Percentiles rank a stretch among this genome's conserved stretches.
phyloP scores from a whole-genome alignment of 2,329 filamentous ascomycete genomes.

The Penicillium sp. region DNA sequence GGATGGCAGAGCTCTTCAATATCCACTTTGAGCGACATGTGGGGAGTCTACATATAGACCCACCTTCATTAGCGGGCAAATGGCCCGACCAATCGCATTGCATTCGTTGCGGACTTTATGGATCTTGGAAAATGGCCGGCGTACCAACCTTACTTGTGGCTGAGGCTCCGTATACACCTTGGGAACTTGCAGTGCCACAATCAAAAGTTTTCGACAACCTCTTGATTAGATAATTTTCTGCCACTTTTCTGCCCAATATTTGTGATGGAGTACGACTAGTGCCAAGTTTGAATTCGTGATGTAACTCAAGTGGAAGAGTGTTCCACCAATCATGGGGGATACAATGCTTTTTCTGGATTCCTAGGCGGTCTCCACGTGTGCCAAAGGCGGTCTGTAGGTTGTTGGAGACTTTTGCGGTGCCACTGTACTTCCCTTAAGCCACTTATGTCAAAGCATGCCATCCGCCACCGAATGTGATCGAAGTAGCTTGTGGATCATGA shows the following conservation, averaged over 20 bases:
- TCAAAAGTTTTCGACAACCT: neutral
- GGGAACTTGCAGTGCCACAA: too few relatives aligned
- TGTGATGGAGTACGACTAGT: too few relatives aligned
- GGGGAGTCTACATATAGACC: neutral
- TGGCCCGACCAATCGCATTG: neutral
- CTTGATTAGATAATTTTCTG: neutral
- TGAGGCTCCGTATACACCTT: neutral
- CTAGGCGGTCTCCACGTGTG: neutral
- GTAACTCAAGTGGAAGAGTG: neutral
- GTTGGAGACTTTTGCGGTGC: neutral
- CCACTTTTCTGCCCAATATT: neutral
- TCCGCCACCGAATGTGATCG: conserved; percentile 1
- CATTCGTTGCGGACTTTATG: neutral
- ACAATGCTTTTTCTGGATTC: neutral
- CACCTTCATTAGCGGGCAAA: neutral
- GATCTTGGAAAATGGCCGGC: neutral
- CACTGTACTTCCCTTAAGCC: neutral
- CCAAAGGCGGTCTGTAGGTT: neutral
- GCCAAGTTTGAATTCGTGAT: neutral
- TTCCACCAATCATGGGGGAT: neutral
- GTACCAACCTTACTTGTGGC: neutral
- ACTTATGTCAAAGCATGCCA: conserved; percentile 9
- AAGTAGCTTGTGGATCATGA: conserved; percentile 3
- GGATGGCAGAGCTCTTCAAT: neutral
- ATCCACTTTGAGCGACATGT: neutral